These are phyloP conservation scores for Tolypocladium guangdongense DNA, from an alignment of 2,329 filamentous ascomycete species.

Conservation along the genomic window DNA sequence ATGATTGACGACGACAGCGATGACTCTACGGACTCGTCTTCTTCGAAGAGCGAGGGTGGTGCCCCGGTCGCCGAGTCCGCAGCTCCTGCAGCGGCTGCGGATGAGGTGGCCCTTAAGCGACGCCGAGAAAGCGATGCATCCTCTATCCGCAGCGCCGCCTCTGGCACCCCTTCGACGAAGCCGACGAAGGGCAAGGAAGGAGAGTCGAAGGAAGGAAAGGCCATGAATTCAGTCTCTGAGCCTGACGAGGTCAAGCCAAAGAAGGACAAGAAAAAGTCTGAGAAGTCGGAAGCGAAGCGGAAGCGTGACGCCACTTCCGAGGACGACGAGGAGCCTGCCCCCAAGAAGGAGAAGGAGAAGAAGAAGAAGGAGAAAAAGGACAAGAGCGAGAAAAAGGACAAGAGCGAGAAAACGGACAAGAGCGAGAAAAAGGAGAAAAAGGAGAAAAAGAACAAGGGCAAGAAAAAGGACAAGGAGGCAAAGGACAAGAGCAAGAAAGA, in stretches of 20 bases:
- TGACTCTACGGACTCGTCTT: constrained; percentile 7
- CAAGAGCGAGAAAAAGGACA: constrained; percentile 8
- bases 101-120: constrained; percentile 19
- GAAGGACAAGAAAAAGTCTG: constrained; percentile 2
- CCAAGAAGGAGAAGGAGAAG: constrained; percentile 12
- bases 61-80: constrained; percentile 10
- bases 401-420: constrained; percentile 7
- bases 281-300: constrained; percentile 24
- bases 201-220: constrained; percentile 6
- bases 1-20: constrained; percentile 3
- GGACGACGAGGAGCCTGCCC: constrained; percentile 8
- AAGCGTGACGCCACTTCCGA: constrained; percentile 19
- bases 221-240: neutral
- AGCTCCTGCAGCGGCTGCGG: constrained; percentile 12
- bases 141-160: constrained; percentile 12
- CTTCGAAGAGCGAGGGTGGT: constrained; percentile 13
- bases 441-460: constrained; percentile 7
- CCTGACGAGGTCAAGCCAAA: constrained; percentile 6
- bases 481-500: constrained; percentile 10
- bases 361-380: constrained; percentile 9
- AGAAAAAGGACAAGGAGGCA: constrained; percentile 10
- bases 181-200: constrained; percentile 5
- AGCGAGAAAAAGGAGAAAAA: constrained; percentile 6
- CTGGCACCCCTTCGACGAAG: constrained; percentile 4
- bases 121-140: constrained; percentile 19